Percentiles rank a stretch among this genome's conserved stretches.
These are phyloP conservation scores for Blastocystis sp. DNA, from an alignment of 352 stramenopile genomes.

Conservation along the genomic window DNA sequence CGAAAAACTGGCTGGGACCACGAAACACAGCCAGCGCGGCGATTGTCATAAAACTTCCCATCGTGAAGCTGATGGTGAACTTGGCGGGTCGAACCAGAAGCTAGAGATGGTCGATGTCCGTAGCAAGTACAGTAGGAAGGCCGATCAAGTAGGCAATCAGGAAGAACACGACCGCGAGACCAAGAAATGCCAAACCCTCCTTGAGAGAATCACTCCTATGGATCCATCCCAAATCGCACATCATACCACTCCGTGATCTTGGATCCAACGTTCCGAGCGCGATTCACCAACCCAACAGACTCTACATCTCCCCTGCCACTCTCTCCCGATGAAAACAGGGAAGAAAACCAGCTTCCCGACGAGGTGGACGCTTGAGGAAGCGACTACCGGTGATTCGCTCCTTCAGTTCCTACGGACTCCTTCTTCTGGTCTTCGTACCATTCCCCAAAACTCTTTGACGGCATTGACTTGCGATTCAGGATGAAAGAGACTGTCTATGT, in stretches of 20 bases:
- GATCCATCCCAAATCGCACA: neutral
- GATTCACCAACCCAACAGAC: neutral
- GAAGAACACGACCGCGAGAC: constrained; percentile 44
- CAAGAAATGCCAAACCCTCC: constrained; percentile 22
- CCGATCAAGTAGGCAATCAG: constrained; percentile 50
- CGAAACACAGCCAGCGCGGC: constrained; percentile 5
- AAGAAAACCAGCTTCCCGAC: neutral
- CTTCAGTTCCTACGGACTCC: neutral
- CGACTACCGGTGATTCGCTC: neutral
- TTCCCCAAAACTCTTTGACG: constrained; percentile 47
- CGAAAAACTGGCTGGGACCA: neutral
- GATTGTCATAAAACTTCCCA: constrained; percentile 42
- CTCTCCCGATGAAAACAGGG: neutral
- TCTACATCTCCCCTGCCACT: neutral
- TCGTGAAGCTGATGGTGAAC: constrained; percentile 56
- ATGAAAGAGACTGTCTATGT: too few relatives aligned
- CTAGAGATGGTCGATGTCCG: neutral
- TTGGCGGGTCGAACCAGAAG: constrained; percentile 40
- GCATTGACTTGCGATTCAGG: constrained; percentile 8
- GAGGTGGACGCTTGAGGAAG: neutral
- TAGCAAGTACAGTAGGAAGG: constrained; percentile 11
- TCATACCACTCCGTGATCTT: neutral
- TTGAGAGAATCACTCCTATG: constrained; percentile 37
- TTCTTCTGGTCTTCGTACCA: constrained; percentile 54
- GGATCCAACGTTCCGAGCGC: neutral